Conservation (phyloP, 495 filamentous ascomycete genomes). For the Xylaria sp. region DNA sequence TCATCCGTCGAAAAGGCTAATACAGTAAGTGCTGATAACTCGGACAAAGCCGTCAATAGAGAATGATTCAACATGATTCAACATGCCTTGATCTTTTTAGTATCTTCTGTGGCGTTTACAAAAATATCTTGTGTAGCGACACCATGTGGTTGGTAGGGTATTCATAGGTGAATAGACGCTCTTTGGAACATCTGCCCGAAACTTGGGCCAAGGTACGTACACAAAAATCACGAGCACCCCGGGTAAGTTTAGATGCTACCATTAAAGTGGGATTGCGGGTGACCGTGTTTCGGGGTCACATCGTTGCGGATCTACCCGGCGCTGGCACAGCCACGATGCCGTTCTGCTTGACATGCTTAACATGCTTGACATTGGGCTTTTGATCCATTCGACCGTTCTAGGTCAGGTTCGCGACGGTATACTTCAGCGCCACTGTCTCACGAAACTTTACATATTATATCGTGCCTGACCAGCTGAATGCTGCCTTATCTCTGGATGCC, state of each 20-base stretch:
- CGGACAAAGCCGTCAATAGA: background rate
- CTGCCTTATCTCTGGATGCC: background rate
- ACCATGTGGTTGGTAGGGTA: background rate
- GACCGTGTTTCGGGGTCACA: slow-evolving; percentile 7
- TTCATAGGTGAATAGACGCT: background rate
- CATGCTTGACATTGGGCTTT: too few species aligned
- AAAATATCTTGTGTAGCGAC: background rate
- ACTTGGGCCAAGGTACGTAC: background rate
- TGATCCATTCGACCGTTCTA: slow-evolving; percentile 21
- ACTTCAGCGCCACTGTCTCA: slow-evolving; percentile 7
- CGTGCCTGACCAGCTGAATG: background rate
- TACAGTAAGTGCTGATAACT: background rate
- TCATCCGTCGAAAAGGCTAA: background rate
- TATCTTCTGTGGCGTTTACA: background rate
- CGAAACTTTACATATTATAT: slow-evolving; percentile 1
- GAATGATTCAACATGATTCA: background rate
- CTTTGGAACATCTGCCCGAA: background rate
- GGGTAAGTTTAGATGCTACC: slow-evolving; percentile 16
- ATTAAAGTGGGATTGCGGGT: slow-evolving; percentile 12
- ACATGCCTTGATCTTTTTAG: background rate
- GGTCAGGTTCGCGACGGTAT: slow-evolving; percentile 10
- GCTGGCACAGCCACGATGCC: slow-evolving; percentile 24
- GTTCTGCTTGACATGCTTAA: background rate
- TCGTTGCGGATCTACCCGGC: slow-evolving; percentile 28
- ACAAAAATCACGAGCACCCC: slow-evolving; percentile 12